These are phyloP conservation scores for Russula abietina DNA, from an alignment of 768 basidiomycete genomes.

Conservation along the genomic window DNA sequence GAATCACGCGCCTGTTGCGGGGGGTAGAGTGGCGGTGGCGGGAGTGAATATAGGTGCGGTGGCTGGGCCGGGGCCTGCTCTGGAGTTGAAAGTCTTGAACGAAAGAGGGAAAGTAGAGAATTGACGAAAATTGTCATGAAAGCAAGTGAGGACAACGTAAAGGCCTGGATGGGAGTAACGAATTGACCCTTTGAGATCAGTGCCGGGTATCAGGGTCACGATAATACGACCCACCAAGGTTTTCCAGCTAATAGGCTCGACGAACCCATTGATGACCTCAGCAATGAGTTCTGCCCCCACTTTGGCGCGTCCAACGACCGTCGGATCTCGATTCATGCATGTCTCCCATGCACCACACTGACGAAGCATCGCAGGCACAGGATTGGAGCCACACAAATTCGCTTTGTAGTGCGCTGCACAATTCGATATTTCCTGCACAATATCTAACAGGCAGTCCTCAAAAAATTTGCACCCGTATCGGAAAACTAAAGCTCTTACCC, in stretches of 20 bases:
- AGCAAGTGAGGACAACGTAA: constrained; percentile 67
- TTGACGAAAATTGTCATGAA: constrained; percentile 80
- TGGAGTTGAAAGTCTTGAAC: constrained; percentile 50
- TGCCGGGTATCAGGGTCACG: constrained; percentile 1
- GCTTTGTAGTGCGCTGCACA: constrained; percentile 77
- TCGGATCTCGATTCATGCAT: constrained; percentile 94
- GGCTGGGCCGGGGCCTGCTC: constrained; percentile 12
- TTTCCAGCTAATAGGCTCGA: constrained; percentile 97
- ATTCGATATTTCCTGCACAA: constrained; percentile 86
- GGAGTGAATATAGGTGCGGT: constrained; percentile 25
- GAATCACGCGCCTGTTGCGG: constrained; percentile 13
- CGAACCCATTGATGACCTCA: constrained; percentile 93
- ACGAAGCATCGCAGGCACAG: constrained; percentile 82
- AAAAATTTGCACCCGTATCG: constrained; percentile 12
- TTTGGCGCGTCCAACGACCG: constrained; percentile 78
- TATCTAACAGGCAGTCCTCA: constrained; percentile 44
- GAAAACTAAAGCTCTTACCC: constrained; percentile 45
- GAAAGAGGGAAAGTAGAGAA: constrained; percentile 70
- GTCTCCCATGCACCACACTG: constrained; percentile 88
- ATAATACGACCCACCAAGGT: constrained; percentile 61
- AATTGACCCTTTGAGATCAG: neutral
- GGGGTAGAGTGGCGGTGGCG: constrained; percentile 21
- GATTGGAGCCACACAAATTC: constrained; percentile 70
- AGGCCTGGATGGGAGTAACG: constrained; percentile 40
- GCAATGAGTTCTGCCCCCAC: constrained; percentile 94